Evolutionary conservation across 345 rosid species (phyloP), one percentile per base, ranked within the genome.

Genomic region (Hibiscus syriacus): DNA sequence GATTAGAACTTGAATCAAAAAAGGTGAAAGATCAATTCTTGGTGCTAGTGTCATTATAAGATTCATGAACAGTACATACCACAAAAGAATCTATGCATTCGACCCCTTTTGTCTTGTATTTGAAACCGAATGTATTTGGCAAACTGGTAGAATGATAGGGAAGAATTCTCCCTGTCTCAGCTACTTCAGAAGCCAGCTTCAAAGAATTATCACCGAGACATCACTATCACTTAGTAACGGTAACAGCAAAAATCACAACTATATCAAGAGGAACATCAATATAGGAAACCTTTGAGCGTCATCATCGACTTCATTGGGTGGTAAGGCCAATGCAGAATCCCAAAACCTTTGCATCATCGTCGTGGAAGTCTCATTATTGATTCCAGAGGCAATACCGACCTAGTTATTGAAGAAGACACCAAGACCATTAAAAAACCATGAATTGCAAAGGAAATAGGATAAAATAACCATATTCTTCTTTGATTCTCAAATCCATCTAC

Each of bases 301-400:
- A 11, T 94, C 99, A 2, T 92, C 97, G 0, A 89, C 98, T 52
- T 86, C 99, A 65, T 78, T 55, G 46, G 90, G 90, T 79, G 90
- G 83, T 64, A 85, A 67, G 29, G 86, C 86, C 89, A 92, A 83
- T 62, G 98, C 97, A 49, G 99, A 92, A 82, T 95, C 99, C 98
- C 99, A 95, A 83, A 95, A 95, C 80, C 82, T 95, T 66, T 95
- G 98, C 97, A 92, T 92, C 98, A 95, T 82, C 12, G 92, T 72
- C 87, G 75, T 83, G 55, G 93, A 73, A 41, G 89, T 80, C 83
- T 95, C 99, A 69, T 76, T 90, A 66, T 74, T 88, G 70, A 83
- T 74, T 75, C 90, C 99, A 57, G 85, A 73, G 64, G 90, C 77
- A 64, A 71, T 90, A 67, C 98, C 96, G 56, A 78, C 97, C 99